A percentile compares a stretch with the other conserved stretches of the same genome.
Conservation (phyloP, 2,329 filamentous ascomycete genomes). For the Aspergillus sojae region DNA sequence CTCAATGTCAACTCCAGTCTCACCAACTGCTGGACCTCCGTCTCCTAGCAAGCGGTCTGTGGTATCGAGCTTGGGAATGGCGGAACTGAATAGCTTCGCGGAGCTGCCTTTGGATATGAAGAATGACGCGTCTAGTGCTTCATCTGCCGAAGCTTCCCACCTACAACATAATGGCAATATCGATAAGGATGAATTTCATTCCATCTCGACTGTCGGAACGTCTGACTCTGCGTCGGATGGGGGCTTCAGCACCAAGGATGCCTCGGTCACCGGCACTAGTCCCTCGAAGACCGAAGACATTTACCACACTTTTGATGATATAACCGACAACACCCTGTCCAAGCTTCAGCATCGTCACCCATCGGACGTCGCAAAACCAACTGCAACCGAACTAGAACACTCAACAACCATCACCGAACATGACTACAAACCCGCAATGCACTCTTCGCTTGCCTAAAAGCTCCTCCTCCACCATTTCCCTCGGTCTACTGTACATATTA, state of each 20-base stretch:
- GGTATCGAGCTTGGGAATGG: conserved; percentile 26
- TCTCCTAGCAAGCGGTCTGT: conserved; percentile 27
- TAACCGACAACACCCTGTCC: background rate
- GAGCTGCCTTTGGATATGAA: conserved; percentile 21
- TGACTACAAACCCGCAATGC: background rate
- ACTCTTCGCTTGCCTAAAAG: background rate
- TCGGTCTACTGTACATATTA: background rate
- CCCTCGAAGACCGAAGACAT: conserved; percentile 3
- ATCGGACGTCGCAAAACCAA: background rate
- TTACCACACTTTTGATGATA: background rate
- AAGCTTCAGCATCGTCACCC: background rate
- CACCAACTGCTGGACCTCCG: conserved; percentile 27
- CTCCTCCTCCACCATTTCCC: background rate
- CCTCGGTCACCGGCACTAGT: conserved; percentile 2
- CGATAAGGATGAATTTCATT: conserved; percentile 47
- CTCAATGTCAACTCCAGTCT: conserved; percentile 26
- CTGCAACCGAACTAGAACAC: background rate
- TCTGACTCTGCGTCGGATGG: conserved; percentile 27
- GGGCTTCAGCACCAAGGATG: conserved; percentile 12
- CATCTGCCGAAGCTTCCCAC: conserved; percentile 15
- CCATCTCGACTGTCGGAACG: conserved; percentile 38
- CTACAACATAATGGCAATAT: conserved; percentile 17
- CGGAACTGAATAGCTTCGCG: conserved; percentile 18
- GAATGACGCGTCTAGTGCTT: conserved; percentile 17
- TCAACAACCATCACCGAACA: background rate